phyloP scores from a whole-genome alignment of 495 filamentous ascomycete genomes.

The Lasiosphaeriaceae sp. region DNA sequence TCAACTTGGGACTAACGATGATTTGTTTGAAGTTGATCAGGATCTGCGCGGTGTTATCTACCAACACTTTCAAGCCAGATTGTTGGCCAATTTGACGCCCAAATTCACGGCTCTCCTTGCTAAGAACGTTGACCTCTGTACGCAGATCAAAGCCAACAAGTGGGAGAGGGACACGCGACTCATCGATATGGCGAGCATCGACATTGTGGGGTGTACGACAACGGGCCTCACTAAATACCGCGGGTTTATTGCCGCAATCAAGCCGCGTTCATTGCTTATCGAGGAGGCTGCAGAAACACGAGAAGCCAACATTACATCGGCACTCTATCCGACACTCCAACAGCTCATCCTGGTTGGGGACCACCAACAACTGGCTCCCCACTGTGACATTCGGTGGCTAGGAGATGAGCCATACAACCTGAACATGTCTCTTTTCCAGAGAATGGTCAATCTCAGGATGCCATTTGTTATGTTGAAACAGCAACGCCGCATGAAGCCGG shows the following conservation, averaged over 20 bases:
- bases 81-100: slow-evolving; percentile 22
- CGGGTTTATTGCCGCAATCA: slow-evolving; percentile 62
- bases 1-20: slow-evolving; percentile 4
- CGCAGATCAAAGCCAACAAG: slow-evolving; percentile 29
- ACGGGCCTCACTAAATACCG: slow-evolving; percentile 88
- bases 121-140: slow-evolving; percentile 25
- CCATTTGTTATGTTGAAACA: slow-evolving; percentile 57
- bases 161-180: slow-evolving; percentile 29
- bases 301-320: slow-evolving; percentile 52
- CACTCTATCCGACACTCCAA: slow-evolving; percentile 49
- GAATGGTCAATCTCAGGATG: slow-evolving; percentile 67
- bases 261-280: slow-evolving; percentile 57
- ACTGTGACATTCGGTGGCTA: slow-evolving; percentile 53
- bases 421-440: slow-evolving; percentile 49
- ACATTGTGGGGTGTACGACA: slow-evolving; percentile 51
- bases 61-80: slow-evolving; percentile 32
- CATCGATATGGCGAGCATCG: slow-evolving; percentile 22
- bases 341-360: slow-evolving; percentile 56
- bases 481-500: slow-evolving; percentile 71
- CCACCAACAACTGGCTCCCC: slow-evolving; percentile 51
- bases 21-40: slow-evolving; percentile 33
- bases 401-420: slow-evolving; percentile 67
- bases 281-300: slow-evolving; percentile 57
- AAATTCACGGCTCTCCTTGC: slow-evolving; percentile 27
- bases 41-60: slow-evolving; percentile 37